Percentiles rank a stretch among this genome's conserved stretches.
Evolutionary conservation across 306 rosid genomes (phyloP).

Genomic region (Datisca glomerata): DNA sequence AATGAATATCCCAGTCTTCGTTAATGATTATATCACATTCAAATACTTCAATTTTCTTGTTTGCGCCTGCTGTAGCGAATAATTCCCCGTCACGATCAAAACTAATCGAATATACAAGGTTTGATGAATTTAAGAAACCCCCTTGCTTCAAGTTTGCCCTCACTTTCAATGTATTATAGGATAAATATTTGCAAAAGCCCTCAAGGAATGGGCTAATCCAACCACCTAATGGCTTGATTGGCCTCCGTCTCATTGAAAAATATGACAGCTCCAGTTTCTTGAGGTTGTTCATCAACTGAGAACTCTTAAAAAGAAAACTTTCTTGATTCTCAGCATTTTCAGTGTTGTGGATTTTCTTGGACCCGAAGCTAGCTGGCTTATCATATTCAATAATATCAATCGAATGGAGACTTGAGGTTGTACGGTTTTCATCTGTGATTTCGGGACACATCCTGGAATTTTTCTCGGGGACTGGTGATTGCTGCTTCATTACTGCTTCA

Average conservation of each 20-base stretch:
- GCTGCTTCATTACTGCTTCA: slow-evolving; percentile 73
- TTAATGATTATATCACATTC: slow-evolving; percentile 73
- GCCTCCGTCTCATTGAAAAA: slow-evolving; percentile 65
- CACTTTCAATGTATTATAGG: slow-evolving; percentile 69
- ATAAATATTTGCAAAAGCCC: slow-evolving; percentile 90
- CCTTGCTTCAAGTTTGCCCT: slow-evolving; percentile 98
- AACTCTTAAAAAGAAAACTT: slow-evolving; percentile 42
- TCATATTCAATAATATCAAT: slow-evolving; percentile 33
- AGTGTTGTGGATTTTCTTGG: slow-evolving; percentile 68
- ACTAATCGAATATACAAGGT: slow-evolving; percentile 78
- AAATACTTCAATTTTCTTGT: slow-evolving; percentile 83
- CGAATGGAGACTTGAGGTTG: slow-evolving; percentile 51
- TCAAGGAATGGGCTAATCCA: slow-evolving; percentile 97
- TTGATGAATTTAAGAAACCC: slow-evolving; percentile 89
- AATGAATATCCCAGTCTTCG: slow-evolving; percentile 64
- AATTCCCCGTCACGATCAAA: slow-evolving; percentile 94
- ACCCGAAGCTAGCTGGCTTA: slow-evolving; percentile 45
- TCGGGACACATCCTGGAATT: slow-evolving; percentile 30
- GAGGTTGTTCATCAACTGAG: slow-evolving; percentile 78
- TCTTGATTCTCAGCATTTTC: slow-evolving; percentile 23
- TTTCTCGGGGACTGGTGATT: slow-evolving; percentile 43
- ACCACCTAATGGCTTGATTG: slow-evolving; percentile 43
- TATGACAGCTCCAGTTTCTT: slow-evolving; percentile 86
- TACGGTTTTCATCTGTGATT: slow-evolving; percentile 28
- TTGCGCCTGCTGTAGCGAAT: slow-evolving; percentile 92